Conservation (phyloP, 768 basidiomycete genomes). For the Lentinula sp. region DNA sequence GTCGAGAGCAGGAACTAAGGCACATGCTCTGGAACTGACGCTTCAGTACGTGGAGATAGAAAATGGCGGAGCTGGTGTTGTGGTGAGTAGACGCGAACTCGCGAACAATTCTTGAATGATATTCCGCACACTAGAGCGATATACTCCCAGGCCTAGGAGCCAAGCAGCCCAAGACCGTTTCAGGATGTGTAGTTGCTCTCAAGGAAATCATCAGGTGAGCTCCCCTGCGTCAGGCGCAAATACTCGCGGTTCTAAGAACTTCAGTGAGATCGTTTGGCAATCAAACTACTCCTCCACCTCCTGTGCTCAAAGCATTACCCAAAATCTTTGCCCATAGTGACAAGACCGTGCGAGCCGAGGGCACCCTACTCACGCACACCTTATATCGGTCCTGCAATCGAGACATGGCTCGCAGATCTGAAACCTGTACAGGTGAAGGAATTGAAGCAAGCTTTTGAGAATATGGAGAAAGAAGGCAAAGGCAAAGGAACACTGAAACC, state of each 20-base stretch:
- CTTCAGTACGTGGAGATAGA: slow-evolving; percentile 92
- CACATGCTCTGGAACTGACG: slow-evolving; percentile 77
- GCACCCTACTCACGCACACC: slow-evolving; percentile 62
- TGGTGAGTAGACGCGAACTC: slow-evolving; percentile 54
- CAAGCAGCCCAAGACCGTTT: slow-evolving; percentile 93
- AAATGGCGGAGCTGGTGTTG: slow-evolving; percentile 78
- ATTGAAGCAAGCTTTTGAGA: slow-evolving; percentile 84
- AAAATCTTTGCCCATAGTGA: slow-evolving; percentile 95
- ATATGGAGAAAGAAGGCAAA: slow-evolving; percentile 76
- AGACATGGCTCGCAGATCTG: slow-evolving; percentile 80
- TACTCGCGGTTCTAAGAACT: not conserved
- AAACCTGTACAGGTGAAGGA: slow-evolving; percentile 98
- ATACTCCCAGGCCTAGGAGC: slow-evolving; percentile 79
- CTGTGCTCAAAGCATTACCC: slow-evolving; percentile 80
- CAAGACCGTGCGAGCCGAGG: slow-evolving; percentile 93
- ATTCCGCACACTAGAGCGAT: slow-evolving; percentile 45
- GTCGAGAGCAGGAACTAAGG: slow-evolving; percentile 83
- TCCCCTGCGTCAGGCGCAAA: not conserved
- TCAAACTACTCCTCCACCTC: slow-evolving; percentile 64
- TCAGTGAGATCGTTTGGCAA: slow-evolving; percentile 67
- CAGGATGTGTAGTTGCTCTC: slow-evolving; percentile 68
- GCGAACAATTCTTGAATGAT: slow-evolving; percentile 16
- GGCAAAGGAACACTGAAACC: slow-evolving; percentile 81
- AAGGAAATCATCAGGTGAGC: slow-evolving; percentile 82
- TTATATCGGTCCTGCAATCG: slow-evolving; percentile 82